Base-by-base conservation (phyloP, 352 stramenopile genomes). In the Pythium brassicae region DNA sequence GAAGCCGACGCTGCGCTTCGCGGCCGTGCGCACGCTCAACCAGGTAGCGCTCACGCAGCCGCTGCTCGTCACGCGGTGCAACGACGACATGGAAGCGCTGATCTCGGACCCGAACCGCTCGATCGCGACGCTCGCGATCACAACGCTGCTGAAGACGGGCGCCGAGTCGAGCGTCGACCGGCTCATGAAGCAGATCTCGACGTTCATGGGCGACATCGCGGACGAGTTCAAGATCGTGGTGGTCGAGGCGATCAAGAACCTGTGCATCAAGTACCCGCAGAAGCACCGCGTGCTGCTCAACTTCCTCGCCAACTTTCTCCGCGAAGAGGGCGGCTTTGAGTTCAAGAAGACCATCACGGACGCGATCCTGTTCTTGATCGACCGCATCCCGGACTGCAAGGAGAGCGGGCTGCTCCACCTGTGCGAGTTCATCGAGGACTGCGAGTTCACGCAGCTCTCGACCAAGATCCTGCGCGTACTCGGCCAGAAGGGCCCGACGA, bases 211-310 rank as follows among this genome's bases (percentile, higher is more conserved):
- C 9, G 97, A 99, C 68, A 99, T 99, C 56, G 94, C 95, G 0
- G 97, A 99, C 67, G 97, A 99, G 69, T 99, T 99, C 83, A 99
- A 99, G 83, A 98, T 99, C 57, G 96, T 99, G 1, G 92, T 99
- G 23, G 97, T 99, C 26, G 84, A 96, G 32, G 93, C 93, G 27
- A 96, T 99, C 47, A 96, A 98, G 54, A 96, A 98, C 56, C 68
- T 99, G 26, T 99, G 95, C 70, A 75, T 99, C 51, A 99, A 98
- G 52, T 99, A 99, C 70, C 97, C 97, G 8, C 78, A 96, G 52
- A 99, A 99, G 69, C 94, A 99, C 72, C 87, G 95, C 45, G 87
- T 99, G 37, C 78, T 99, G 49, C 79, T 99, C 2, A 97, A 97
- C 63, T 99, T 99, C 71, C 63, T 99, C 26, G 96, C 94, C 14